Evolutionary conservation across 768 basidiomycete genomes (phyloP).

Genomic region (Exsudoporus frostii): DNA sequence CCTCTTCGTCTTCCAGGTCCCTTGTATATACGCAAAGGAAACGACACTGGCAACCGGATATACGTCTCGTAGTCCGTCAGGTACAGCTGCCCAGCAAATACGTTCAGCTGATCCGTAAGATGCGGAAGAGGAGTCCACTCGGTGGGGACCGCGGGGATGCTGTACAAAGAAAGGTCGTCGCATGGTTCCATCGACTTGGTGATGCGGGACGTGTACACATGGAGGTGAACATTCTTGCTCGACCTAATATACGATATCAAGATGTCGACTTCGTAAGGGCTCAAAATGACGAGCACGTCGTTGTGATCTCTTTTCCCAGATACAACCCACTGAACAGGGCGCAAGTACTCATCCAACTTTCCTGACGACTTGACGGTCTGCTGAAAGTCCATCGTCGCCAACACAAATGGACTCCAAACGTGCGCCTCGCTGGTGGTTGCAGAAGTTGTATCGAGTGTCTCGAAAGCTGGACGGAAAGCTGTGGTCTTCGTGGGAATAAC

Average conservation of each 20-base stretch:
- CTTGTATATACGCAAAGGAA: constrained; percentile 7
- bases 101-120: constrained; percentile 1
- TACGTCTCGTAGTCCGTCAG: neutral
- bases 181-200: constrained; percentile 34
- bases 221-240: constrained; percentile 35
- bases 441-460: constrained; percentile 8
- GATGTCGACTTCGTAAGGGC: constrained; percentile 39
- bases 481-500: constrained; percentile 11
- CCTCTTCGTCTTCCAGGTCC: constrained; percentile 9
- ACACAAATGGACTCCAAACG: constrained; percentile 18
- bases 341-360: constrained; percentile 17
- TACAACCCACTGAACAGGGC: constrained; percentile 31
- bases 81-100: neutral
- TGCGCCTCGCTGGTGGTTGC: constrained; percentile 14
- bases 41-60: neutral
- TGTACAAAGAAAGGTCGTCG: constrained; percentile 30
- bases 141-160: neutral
- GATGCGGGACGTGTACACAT: constrained; percentile 42
- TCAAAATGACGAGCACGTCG: constrained; percentile 29
- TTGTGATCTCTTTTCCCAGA: constrained; percentile 2
- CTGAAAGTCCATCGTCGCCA: constrained; percentile 19
- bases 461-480: constrained; percentile 19
- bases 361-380: constrained; percentile 5
- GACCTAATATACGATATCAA: constrained; percentile 36
- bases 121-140: neutral